Conservation (phyloP, 306 rosid species). For the Lathyrus oleraceus region DNA sequence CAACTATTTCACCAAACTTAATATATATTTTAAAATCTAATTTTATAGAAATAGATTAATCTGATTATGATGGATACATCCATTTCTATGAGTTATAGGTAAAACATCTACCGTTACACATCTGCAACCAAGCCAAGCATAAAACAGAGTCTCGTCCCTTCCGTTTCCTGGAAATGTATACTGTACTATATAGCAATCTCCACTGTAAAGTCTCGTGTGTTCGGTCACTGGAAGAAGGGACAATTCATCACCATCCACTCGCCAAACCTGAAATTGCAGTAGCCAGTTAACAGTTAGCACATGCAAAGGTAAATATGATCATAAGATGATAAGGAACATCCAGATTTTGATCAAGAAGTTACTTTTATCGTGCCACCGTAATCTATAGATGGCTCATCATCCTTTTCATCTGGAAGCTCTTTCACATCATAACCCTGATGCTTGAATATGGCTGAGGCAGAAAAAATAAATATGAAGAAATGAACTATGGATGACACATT, state of each 20-base stretch:
- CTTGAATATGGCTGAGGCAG: constrained; percentile 86
- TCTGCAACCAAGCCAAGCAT: constrained; percentile 76
- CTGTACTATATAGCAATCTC: constrained; percentile 86
- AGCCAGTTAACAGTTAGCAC: constrained; percentile 33
- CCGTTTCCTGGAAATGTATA: constrained; percentile 69
- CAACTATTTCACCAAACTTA: not conserved
- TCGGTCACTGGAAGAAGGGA: constrained; percentile 58
- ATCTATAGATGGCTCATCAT: constrained; percentile 57
- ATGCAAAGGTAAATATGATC: constrained; percentile 18
- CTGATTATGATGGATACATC: constrained; percentile 1
- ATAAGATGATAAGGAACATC: not conserved
- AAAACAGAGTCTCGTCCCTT: constrained; percentile 75
- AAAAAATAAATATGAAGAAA: constrained; percentile 28
- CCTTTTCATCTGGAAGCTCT: constrained; percentile 83
- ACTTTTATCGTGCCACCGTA: constrained; percentile 77
- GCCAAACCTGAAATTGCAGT: constrained; percentile 72
- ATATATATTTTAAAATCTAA: constrained; percentile 7
- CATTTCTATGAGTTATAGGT: constrained; percentile 16
- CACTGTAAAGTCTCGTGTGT: constrained; percentile 64
- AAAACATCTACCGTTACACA: constrained; percentile 56
- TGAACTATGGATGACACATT: constrained; percentile 23
- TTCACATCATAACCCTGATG: constrained; percentile 94
- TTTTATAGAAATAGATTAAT: not conserved
- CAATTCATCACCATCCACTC: constrained; percentile 69
- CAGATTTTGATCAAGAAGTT: constrained; percentile 38